phyloP scores from a whole-genome alignment of 805 yeast species.

The Metschnikowia lachancei region DNA sequence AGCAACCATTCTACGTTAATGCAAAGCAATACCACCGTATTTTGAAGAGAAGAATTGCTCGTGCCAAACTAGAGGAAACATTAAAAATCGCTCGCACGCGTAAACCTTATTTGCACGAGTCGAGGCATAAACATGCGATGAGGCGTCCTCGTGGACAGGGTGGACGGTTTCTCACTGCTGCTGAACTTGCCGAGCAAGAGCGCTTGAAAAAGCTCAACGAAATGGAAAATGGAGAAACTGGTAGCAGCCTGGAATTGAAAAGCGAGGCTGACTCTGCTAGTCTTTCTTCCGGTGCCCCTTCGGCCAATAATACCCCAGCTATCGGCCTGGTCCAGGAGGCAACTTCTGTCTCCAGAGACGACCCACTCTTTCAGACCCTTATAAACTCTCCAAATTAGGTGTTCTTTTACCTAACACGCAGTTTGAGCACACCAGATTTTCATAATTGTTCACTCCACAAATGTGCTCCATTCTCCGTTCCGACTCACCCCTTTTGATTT shows the following conservation, averaged over 20 bases:
- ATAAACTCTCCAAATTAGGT: slow-evolving; percentile 5
- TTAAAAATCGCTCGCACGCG: slow-evolving; percentile 85
- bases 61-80: slow-evolving; percentile 89
- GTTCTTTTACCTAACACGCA: background rate
- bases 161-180: slow-evolving; percentile 94
- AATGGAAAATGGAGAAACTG: slow-evolving; percentile 20
- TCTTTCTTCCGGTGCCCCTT: background rate
- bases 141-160: slow-evolving; percentile 99
- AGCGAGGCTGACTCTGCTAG: slow-evolving; percentile 4
- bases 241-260: slow-evolving; percentile 5
- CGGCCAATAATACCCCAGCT: slow-evolving; percentile 2
- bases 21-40: slow-evolving; percentile 97
- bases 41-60: slow-evolving; percentile 84
- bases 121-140: slow-evolving; percentile 98
- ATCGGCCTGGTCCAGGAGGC: background rate
- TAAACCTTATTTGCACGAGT: slow-evolving; percentile 92
- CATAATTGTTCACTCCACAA: too few species aligned
- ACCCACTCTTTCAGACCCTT: slow-evolving; percentile 6
- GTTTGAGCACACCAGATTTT: background rate
- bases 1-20: slow-evolving; percentile 95
- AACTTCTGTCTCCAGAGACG: background rate
- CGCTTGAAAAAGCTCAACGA: slow-evolving; percentile 39
- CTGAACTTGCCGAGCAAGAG: slow-evolving; percentile 51
- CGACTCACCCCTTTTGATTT: background rate
- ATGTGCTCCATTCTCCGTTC: background rate